These are phyloP conservation scores for Mycotypha africana DNA, from an alignment of 371 early-diverging fungal genomes.

Conservation along the genomic window DNA sequence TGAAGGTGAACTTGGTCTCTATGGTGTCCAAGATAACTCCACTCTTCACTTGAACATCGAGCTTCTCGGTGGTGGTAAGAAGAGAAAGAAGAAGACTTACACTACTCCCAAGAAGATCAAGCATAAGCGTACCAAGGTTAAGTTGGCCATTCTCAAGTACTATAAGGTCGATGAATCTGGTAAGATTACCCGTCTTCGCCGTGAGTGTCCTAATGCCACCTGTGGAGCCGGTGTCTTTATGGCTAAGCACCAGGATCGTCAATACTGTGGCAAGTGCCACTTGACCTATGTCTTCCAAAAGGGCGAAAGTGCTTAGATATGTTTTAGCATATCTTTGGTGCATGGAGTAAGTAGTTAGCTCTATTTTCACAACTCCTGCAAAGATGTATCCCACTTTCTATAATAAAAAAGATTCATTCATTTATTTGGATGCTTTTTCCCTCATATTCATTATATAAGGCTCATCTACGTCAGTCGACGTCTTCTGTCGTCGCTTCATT, in stretches of 20 bases:
- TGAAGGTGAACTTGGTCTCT: constrained; percentile 66
- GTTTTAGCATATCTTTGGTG: too few relatives aligned
- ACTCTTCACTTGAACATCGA: constrained; percentile 77
- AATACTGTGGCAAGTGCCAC: constrained; percentile 81
- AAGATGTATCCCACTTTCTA: too few relatives aligned
- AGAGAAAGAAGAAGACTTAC: constrained; percentile 98
- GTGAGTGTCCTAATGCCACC: constrained; percentile 88
- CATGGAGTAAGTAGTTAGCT: too few relatives aligned
- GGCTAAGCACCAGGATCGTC: constrained; percentile 95
- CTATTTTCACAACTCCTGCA: too few relatives aligned
- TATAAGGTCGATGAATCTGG: constrained; percentile 95
- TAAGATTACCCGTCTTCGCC: constrained; percentile 95
- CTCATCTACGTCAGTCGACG: constrained; percentile 13
- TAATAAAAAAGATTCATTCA: too few relatives aligned
- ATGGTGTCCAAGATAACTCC: constrained; percentile 86
- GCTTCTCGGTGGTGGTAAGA: constrained; percentile 89
- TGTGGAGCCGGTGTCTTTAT: constrained; percentile 99
- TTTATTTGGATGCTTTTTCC: too few relatives aligned
- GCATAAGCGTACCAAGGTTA: constrained; percentile 97
- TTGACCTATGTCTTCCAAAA: constrained; percentile 52
- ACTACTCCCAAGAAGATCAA: constrained; percentile 98
- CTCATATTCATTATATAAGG: too few relatives aligned
- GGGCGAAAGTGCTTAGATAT: constrained; percentile 17
- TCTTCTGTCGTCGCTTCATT: constrained; percentile 31
- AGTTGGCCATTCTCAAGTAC: constrained; percentile 93